These are phyloP conservation scores for Acrocalymma vagum DNA, from an alignment of 2,329 filamentous ascomycete species.

Conservation along the genomic window DNA sequence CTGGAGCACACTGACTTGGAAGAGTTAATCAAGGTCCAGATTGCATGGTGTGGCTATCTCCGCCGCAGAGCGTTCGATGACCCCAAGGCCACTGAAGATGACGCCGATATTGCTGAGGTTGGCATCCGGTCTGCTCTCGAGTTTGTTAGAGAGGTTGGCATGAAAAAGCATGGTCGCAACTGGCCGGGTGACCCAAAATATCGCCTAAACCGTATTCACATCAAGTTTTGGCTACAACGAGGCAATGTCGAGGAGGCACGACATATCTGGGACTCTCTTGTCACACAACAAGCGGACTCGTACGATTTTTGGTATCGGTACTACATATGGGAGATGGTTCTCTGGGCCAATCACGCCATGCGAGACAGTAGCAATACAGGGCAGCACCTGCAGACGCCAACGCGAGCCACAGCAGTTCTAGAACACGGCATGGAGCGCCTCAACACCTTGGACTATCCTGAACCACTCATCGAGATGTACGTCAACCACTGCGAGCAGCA, in stretches of 20 bases:
- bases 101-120: constrained; percentile 87
- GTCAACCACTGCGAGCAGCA: constrained; percentile 88
- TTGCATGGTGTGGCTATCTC: constrained; percentile 93
- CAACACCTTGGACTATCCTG: constrained; percentile 76
- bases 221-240: constrained; percentile 89
- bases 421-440: constrained; percentile 71
- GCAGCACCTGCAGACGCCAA: constrained; percentile 65
- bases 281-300: constrained; percentile 74
- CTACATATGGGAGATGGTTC: constrained; percentile 89
- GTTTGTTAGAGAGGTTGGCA: constrained; percentile 80
- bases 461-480: constrained; percentile 78
- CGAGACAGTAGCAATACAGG: constrained; percentile 60
- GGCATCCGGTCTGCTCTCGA: constrained; percentile 87
- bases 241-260: constrained; percentile 80
- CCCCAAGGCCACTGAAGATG: constrained; percentile 74
- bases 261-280: constrained; percentile 77
- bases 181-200: constrained; percentile 90
- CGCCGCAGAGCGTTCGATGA: constrained; percentile 83
- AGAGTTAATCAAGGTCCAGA: constrained; percentile 88
- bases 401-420: constrained; percentile 78
- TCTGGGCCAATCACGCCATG: constrained; percentile 67
- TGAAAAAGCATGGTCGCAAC: constrained; percentile 76
- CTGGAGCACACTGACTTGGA: constrained; percentile 87
- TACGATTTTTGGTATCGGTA: constrained; percentile 95
- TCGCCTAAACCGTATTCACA: constrained; percentile 88